A percentile compares a stretch with the other conserved stretches of the same genome.
Conservation (phyloP, 495 filamentous ascomycete genomes). For the Xylaria longipes region DNA sequence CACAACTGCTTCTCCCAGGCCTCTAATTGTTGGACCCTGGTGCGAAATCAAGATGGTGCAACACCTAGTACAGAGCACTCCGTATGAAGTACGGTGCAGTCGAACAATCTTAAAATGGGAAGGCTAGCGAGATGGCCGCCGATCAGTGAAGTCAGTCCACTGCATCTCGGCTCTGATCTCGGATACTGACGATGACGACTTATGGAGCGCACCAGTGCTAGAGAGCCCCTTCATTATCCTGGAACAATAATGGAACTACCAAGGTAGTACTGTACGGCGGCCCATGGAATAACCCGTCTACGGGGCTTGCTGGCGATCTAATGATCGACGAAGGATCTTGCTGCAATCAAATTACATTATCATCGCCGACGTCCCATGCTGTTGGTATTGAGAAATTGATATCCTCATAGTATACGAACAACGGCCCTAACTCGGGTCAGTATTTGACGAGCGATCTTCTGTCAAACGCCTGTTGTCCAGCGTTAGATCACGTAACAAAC, state of each 20-base stretch:
- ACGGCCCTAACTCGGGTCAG: background rate
- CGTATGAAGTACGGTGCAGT: background rate
- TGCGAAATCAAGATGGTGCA: background rate
- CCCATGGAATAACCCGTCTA: background rate
- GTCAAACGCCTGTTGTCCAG: background rate
- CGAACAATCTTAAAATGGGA: background rate
- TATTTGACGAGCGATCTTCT: background rate
- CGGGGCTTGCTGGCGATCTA: background rate
- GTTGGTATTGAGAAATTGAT: constrained; percentile 1
- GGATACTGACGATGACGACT: background rate
- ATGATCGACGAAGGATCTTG: constrained; percentile 18
- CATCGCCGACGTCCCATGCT: background rate
- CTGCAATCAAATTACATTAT: constrained; percentile 2
- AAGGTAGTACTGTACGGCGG: background rate
- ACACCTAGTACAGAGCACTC: background rate
- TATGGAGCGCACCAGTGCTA: background rate
- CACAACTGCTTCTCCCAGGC: background rate
- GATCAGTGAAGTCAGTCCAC: constrained; percentile 12
- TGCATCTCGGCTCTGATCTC: constrained; percentile 7
- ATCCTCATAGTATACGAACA: background rate
- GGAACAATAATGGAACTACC: background rate
- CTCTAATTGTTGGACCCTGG: background rate
- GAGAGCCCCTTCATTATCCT: background rate
- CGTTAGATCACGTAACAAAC: background rate
- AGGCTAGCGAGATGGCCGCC: background rate